Evolutionary conservation across 2,329 filamentous ascomycete genomes (phyloP).

Genomic region (Byssothecium circinans): DNA sequence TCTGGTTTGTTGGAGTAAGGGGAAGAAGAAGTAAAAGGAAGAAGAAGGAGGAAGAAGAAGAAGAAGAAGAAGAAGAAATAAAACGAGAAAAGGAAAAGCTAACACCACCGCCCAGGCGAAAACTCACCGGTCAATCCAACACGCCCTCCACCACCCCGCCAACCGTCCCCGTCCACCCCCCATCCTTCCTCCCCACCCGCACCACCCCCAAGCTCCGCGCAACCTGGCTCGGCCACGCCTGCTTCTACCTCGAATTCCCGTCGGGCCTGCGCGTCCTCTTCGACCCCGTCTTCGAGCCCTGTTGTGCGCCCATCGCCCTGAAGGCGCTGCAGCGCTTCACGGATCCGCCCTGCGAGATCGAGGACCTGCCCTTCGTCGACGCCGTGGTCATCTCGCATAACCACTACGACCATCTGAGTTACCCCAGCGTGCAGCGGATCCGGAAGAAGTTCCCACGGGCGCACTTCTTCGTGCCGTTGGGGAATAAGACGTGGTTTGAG

Average conservation of each 20-base stretch:
- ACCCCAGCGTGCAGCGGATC: conserved; percentile 72
- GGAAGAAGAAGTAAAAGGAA: too few relatives aligned
- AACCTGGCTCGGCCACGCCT: conserved; percentile 95
- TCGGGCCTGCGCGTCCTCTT: conserved; percentile 84
- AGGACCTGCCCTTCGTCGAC: conserved; percentile 76
- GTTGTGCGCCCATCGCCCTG: conserved; percentile 75
- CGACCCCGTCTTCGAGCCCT: conserved; percentile 88
- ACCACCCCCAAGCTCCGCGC: conserved; percentile 67
- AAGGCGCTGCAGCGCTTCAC: conserved; percentile 78
- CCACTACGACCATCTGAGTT: conserved; percentile 90
- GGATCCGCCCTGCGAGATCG: conserved; percentile 71
- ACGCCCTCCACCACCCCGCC: conserved; percentile 65
- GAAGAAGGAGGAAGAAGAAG: too few relatives aligned
- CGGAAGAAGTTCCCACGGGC: conserved; percentile 71
- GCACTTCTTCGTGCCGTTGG: conserved; percentile 86
- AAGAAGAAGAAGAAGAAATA: too few relatives aligned
- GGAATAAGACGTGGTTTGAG: conserved; percentile 81
- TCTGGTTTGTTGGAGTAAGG: too few relatives aligned
- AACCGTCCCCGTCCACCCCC: conserved; percentile 67
- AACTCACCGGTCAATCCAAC: conserved; percentile 54
- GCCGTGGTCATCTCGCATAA: conserved; percentile 80
- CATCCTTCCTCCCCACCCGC: conserved; percentile 66
- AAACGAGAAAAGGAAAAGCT: too few relatives aligned
- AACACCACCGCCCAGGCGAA: conserved; percentile 40
- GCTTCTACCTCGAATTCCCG: conserved; percentile 90